A percentile compares a stretch with the other conserved stretches of the same genome.
These are phyloP conservation scores for Backusella morwellensis DNA, from an alignment of 192 early-diverging fungal genomes.

Conservation along the genomic window DNA sequence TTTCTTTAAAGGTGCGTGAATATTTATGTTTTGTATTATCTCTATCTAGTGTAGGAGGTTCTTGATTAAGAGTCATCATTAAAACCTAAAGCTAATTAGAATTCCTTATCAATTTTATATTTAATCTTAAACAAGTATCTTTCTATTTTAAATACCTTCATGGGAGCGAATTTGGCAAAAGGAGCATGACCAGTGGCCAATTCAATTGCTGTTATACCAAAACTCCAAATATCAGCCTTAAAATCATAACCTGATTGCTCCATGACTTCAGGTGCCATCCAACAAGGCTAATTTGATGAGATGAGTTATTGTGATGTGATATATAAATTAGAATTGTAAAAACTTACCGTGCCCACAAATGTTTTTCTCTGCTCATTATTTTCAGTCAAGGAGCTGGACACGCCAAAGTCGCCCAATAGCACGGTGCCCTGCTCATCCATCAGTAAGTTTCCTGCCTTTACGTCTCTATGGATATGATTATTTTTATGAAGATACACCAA, in stretches of 20 bases:
- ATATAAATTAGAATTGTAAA: not conserved
- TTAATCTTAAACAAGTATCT: not conserved
- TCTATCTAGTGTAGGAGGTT: slow-evolving; percentile 80
- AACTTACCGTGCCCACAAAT: slow-evolving; percentile 68
- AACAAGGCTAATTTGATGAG: slow-evolving; percentile 24
- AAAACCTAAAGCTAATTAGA: slow-evolving; percentile 55
- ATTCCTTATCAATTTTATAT: not conserved
- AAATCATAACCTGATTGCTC: slow-evolving; percentile 84
- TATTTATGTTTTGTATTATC: slow-evolving; percentile 74
- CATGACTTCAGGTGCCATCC: slow-evolving; percentile 70
- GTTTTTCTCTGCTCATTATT: slow-evolving; percentile 64
- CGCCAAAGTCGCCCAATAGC: slow-evolving; percentile 69
- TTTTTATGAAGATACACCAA: slow-evolving; percentile 63
- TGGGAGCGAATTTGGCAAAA: slow-evolving; percentile 81
- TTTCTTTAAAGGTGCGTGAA: slow-evolving; percentile 75
- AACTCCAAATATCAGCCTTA: slow-evolving; percentile 91
- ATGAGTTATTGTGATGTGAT: not conserved
- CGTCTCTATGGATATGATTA: slow-evolving; percentile 68
- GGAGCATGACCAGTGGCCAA: slow-evolving; percentile 86
- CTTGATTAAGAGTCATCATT: slow-evolving; percentile 83
- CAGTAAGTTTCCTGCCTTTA: slow-evolving; percentile 68
- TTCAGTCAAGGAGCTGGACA: slow-evolving; percentile 63
- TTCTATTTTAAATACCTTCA: slow-evolving; percentile 56
- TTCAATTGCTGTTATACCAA: slow-evolving; percentile 86
- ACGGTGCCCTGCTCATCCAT: slow-evolving; percentile 65